Evolutionary conservation across 768 basidiomycete genomes (phyloP), one percentile per base, ranked within the genome.

Genomic region (Termitomyces sp.): DNA sequence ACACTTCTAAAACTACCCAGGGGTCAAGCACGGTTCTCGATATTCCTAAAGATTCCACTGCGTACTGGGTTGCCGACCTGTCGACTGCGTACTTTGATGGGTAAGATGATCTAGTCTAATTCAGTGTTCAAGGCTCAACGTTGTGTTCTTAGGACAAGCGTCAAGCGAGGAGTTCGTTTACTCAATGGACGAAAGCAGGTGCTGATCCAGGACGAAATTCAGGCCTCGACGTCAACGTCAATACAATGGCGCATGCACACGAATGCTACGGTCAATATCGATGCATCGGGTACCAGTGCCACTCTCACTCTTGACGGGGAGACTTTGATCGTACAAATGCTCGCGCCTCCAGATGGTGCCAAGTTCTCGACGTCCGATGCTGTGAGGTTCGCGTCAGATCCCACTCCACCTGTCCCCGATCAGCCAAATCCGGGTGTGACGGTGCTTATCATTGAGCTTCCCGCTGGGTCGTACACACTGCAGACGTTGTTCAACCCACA

Each of bases 211-310:
- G 96, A 98, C 71, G 97, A 99, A 65, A 85, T 98, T 65, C 77
- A 70, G 17, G 73, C 84, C 2, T 69, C 77, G 34, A 74, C 68
- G 6, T 62, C 76, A 21, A 74, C 68, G 6, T 62, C 76, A 21
- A 68, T 97, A 45, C 81, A 86, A 74, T 97, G 96, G 96, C 85
- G 93, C 45, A 90, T 91, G 79, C 94, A 98, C 71, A 98, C 96
- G 54, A 98, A 98, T 71, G 95, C 96, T 11, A 92, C 93, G 3
- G 69, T 92, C 37, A 63, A 67, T 54, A 64, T 67, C 42, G 67
- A 69, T 51, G 71, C 47, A 7, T 38, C 68, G 51, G 84, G 86
- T 32, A 81, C 79, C 4, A 80, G 85, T 1, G 96, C 93, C 1
- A 91, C 86, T 3, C 74, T 99, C 58, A 73, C 71, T 7, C 80